Percentiles rank a stretch among this genome's conserved stretches.
Conservation (phyloP, 805 yeast species). For the Kregervanrija fluxuum region DNA sequence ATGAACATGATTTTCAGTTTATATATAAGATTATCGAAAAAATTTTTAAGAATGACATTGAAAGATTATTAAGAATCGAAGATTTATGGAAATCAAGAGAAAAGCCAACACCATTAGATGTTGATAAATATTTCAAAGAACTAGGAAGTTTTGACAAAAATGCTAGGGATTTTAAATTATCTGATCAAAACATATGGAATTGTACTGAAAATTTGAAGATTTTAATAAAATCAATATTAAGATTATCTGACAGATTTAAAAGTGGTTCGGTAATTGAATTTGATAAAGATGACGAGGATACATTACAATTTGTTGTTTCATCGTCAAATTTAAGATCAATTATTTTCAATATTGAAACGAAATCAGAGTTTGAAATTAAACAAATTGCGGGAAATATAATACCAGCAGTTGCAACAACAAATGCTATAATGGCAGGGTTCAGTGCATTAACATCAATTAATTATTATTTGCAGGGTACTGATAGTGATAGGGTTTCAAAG, state of each 20-base stretch:
- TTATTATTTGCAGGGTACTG: slow-evolving; percentile 27
- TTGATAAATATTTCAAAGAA: slow-evolving; percentile 10
- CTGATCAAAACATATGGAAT: slow-evolving; percentile 50
- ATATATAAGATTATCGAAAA: slow-evolving; percentile 44
- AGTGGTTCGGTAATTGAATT: slow-evolving; percentile 46
- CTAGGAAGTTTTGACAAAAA: not conserved
- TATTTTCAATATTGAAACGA: slow-evolving; percentile 61
- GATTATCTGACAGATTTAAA: slow-evolving; percentile 43
- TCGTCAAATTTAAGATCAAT: slow-evolving; percentile 72
- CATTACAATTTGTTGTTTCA: slow-evolving; percentile 80
- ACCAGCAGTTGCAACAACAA: slow-evolving; percentile 97
- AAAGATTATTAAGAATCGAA: slow-evolving; percentile 61
- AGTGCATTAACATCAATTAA: slow-evolving; percentile 67
- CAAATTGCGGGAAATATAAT: slow-evolving; percentile 97
- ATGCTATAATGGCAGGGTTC: slow-evolving; percentile 90
- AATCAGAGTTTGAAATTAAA: slow-evolving; percentile 80
- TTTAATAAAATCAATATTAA: slow-evolving; percentile 40
- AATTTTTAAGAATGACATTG: slow-evolving; percentile 69
- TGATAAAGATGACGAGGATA: slow-evolving; percentile 93
- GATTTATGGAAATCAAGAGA: slow-evolving; percentile 70
- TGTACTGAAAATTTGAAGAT: slow-evolving; percentile 55
- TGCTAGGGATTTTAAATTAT: slow-evolving; percentile 1
- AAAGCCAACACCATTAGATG: slow-evolving; percentile 59
- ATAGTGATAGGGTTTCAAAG: slow-evolving; percentile 22
- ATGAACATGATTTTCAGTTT: slow-evolving; percentile 23